Percentiles rank a stretch among this genome's conserved stretches.
Conservation (phyloP, 768 basidiomycete species). For the Rhodotorula taiwanensis region DNA sequence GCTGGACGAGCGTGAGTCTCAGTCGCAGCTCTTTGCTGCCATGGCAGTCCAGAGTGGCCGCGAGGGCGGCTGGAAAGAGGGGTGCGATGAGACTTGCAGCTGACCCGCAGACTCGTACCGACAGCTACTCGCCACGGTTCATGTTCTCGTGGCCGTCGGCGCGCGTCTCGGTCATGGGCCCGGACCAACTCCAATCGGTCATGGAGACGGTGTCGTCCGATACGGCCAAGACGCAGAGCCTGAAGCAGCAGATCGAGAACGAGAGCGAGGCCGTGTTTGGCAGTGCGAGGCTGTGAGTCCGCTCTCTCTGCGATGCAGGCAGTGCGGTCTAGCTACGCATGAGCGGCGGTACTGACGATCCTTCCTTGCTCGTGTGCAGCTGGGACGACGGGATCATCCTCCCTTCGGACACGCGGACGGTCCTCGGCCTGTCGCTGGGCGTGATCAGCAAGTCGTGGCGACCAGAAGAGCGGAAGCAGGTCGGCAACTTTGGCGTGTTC, state of each 20-base stretch:
- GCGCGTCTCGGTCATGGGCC: constrained; percentile 92
- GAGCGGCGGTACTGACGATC: background rate
- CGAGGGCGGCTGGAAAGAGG: too few relatives aligned
- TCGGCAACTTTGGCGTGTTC: constrained; percentile 53
- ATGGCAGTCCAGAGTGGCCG: too few relatives aligned
- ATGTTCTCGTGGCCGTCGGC: constrained; percentile 99
- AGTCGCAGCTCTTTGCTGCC: too few relatives aligned
- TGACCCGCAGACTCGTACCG: background rate
- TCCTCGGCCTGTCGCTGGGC: constrained; percentile 77
- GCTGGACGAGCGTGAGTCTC: constrained; percentile 25
- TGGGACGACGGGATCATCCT: constrained; percentile 56
- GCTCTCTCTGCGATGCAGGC: constrained; percentile 2
- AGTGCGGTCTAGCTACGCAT: background rate
- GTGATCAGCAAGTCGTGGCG: constrained; percentile 54
- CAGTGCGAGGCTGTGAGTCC: constrained; percentile 69
- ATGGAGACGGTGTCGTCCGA: constrained; percentile 84
- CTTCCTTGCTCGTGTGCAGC: constrained; percentile 14
- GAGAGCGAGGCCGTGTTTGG: constrained; percentile 84
- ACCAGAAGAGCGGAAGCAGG: constrained; percentile 48
- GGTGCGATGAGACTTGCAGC: too few relatives aligned
- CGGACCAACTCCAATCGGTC: constrained; percentile 82
- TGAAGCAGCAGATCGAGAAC: constrained; percentile 64
- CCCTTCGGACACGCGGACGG: constrained; percentile 80
- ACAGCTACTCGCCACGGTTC: constrained; percentile 84
- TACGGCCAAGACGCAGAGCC: constrained; percentile 34